Evolutionary conservation across 306 rosid genomes (phyloP), one percentile per base, ranked within the genome.

Genomic region (Vigna nakashimae): DNA sequence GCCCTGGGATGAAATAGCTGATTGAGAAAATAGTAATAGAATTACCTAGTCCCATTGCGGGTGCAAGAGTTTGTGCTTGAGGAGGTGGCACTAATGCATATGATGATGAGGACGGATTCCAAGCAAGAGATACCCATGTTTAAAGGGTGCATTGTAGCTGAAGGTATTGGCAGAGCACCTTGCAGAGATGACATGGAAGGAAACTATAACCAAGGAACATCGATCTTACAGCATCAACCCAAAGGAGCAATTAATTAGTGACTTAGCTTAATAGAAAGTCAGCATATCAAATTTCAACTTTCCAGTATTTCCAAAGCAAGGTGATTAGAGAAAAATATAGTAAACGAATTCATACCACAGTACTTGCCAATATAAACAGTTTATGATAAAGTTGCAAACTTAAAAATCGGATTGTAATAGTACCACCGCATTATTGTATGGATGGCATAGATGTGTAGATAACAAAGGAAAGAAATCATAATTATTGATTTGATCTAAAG

Each of bases 111-210:
- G 76, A 89, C 32, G 83, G 85, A 75, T 86, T 86, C 98, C 97
- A 94, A 20, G 87, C 81, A 76, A 85, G 38, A 34, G 89, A 46
- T 34, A 73, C 86, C 92, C 49, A 83, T 80, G 90, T 89, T 85
- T 64, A 93, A 77, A 48, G 84, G 43, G 55, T 62, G 92, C 84
- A 83, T 42, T 73, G 86, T 45, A 50, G 89, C 89, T 28, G 87
- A 78, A 80, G 93, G 82, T 78, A 74, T 76, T 77, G 95, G 91
- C 66, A 88, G 79, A 55, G 89, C 87, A 80, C 91, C 88, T 81
- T 88, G 94, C 79, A 90, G 75, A 28, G 98, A 82, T 72, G 81
- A 80, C 88, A 82, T 78, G 68, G 94, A 88, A 83, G 96, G 93
- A 85, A 95, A 89, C 98, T 95, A 87, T 90, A 87, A 38, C 68